A percentile compares a stretch with the other conserved stretches of the same genome.
phyloP scores from a whole-genome alignment of 1,284 basidiomycete species.

The Ganoderma sinense region DNA sequence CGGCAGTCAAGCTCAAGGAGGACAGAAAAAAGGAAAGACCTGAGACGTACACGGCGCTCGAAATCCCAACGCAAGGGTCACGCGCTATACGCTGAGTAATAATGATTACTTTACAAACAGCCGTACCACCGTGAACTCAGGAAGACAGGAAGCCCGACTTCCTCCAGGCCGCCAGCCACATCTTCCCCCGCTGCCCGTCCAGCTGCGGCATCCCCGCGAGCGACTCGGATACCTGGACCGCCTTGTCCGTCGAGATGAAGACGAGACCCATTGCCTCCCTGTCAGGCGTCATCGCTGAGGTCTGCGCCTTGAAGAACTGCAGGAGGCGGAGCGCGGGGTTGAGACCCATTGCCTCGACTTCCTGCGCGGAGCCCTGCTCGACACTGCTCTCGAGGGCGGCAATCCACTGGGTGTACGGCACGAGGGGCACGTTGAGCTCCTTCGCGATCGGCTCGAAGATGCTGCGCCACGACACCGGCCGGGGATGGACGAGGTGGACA shows the following conservation, averaged over 20 bases:
- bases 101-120: no score
- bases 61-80: no score
- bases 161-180: conserved; percentile 27
- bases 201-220: conserved; percentile 18
- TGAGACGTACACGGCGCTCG: no score
- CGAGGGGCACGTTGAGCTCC: conserved; percentile 31
- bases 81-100: no score
- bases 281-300: conserved; percentile 8
- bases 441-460: conserved; percentile 31
- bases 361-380: conserved; percentile 29
- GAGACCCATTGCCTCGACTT: conserved; percentile 38
- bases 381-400: conserved; percentile 24
- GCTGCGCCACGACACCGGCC: conserved; percentile 30
- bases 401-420: conserved; percentile 35
- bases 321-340: conserved; percentile 43
- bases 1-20: no score
- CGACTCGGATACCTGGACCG: conserved; percentile 19
- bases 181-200: conserved; percentile 17
- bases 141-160: conserved; percentile 17
- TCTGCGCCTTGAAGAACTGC: conserved; percentile 36
- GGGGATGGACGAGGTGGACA: conserved; percentile 41
- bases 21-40: no score
- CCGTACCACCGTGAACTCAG: no score
- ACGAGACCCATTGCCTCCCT: conserved; percentile 29
- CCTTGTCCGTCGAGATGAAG: conserved; percentile 24